These are phyloP conservation scores for Lophiostoma macrostomum DNA, from an alignment of 495 filamentous ascomycete species.

Conservation along the genomic window DNA sequence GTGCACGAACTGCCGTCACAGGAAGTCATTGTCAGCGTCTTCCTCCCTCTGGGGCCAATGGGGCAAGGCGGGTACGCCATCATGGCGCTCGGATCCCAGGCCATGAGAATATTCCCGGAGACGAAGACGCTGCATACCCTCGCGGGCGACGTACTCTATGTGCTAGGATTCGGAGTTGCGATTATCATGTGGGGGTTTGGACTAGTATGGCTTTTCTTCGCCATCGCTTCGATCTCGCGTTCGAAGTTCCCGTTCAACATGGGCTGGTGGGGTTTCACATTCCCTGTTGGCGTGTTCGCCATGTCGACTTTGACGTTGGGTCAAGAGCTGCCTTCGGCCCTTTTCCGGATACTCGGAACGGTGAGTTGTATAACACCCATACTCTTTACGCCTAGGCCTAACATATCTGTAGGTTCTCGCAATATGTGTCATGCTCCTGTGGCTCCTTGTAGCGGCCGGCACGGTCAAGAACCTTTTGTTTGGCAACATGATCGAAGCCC, in stretches of 20 bases:
- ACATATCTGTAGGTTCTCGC: conserved; percentile 46
- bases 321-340: conserved; percentile 49
- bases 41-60: conserved; percentile 60
- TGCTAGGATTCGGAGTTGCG: conserved; percentile 50
- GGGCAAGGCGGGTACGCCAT: conserved; percentile 58
- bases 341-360: conserved; percentile 53
- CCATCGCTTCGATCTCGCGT: conserved; percentile 43
- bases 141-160: conserved; percentile 54
- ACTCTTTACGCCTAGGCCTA: not conserved
- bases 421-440: conserved; percentile 48
- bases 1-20: conserved; percentile 55
- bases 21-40: conserved; percentile 59
- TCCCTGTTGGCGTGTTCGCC: conserved; percentile 57
- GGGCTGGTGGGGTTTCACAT: conserved; percentile 67
- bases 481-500: conserved; percentile 51
- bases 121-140: conserved; percentile 46
- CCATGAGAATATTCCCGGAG: conserved; percentile 49
- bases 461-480: conserved; percentile 47
- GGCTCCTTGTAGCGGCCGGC: conserved; percentile 48
- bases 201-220: conserved; percentile 62
- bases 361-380: conserved; percentile 45
- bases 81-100: conserved; percentile 55
- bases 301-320: conserved; percentile 50
- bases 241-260: conserved; percentile 62
- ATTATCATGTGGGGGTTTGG: conserved; percentile 61